Percentiles rank a stretch among this genome's conserved stretches.
Evolutionary conservation across 2,329 filamentous ascomycete genomes (phyloP).

Genomic region (Aspergillus sp.): DNA sequence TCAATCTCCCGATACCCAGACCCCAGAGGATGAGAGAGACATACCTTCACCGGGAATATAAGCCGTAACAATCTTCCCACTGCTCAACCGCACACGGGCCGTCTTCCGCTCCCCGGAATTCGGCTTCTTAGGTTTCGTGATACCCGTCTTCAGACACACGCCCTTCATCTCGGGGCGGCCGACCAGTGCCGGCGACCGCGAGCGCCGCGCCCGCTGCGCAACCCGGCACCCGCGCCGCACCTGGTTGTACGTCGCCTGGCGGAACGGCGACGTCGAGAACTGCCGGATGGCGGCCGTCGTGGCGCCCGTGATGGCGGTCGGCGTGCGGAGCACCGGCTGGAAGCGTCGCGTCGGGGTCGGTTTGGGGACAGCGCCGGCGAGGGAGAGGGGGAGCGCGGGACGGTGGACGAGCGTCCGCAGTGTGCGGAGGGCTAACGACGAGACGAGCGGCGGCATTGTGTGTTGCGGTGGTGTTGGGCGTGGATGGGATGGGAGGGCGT

Average conservation of each 20-base stretch:
- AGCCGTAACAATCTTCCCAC: conserved; percentile 80
- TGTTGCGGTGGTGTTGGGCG: conserved; percentile 10
- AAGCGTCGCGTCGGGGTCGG: conserved; percentile 22
- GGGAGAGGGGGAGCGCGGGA: conserved; percentile 21
- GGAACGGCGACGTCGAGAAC: conserved; percentile 60
- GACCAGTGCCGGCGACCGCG: conserved; percentile 80
- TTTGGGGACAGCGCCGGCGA: conserved; percentile 23
- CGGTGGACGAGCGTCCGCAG: conserved; percentile 33
- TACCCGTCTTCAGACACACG: conserved; percentile 90
- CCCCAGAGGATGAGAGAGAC: conserved; percentile 16
- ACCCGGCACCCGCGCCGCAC: conserved; percentile 74
- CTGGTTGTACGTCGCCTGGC: conserved; percentile 69
- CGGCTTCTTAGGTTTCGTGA: conserved; percentile 95
- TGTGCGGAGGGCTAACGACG: conserved; percentile 34
- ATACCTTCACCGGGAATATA: conserved; percentile 92
- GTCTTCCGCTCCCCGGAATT: conserved; percentile 98
- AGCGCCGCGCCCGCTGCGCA: conserved; percentile 76
- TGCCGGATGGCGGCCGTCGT: conserved; percentile 31
- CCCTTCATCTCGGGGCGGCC: conserved; percentile 84
- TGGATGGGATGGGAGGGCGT: neutral
- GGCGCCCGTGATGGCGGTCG: conserved; percentile 21
- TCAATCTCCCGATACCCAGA: neutral
- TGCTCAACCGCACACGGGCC: conserved; percentile 84
- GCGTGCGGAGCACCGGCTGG: conserved; percentile 31
- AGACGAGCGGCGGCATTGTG: conserved; percentile 33